Percentiles rank a stretch among this genome's conserved stretches.
phyloP scores from a whole-genome alignment of 2,329 filamentous ascomycete genomes.

The Trichoderma polysporum region DNA sequence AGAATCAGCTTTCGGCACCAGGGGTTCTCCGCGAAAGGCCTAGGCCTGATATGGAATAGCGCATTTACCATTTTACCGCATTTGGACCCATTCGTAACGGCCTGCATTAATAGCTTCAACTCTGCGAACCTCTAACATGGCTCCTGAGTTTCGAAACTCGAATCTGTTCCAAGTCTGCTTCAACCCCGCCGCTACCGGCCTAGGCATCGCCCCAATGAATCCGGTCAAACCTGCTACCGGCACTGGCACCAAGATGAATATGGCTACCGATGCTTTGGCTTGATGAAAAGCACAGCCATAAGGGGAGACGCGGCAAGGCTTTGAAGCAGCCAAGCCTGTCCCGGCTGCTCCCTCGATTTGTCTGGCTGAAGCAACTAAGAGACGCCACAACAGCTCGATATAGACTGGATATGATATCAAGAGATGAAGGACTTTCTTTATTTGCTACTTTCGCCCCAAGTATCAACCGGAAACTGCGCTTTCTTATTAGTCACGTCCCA shows the following conservation, averaged over 20 bases:
- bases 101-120: constrained; percentile 8
- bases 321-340: neutral
- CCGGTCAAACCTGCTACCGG: neutral
- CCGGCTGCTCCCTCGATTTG: neutral
- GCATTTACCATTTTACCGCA: neutral
- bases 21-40: constrained; percentile 5
- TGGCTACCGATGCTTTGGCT: neutral
- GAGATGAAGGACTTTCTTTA: neutral
- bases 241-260: neutral
- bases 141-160: constrained; percentile 42
- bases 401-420: neutral
- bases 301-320: neutral
- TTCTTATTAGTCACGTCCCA: neutral
- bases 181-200: constrained; percentile 33
- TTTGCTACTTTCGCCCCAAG: neutral
- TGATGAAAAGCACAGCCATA: neutral
- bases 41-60: neutral
- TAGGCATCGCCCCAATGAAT: no score
- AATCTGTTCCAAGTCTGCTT: constrained; percentile 49
- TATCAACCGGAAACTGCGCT: neutral
- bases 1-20: constrained; percentile 3
- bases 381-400: neutral
- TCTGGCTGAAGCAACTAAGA: neutral
- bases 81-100: neutral
- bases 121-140: constrained; percentile 9